Base-by-base conservation (phyloP, 225 moss, liverwort and hornwort species). In the Physcomitrellopsis africana region DNA sequence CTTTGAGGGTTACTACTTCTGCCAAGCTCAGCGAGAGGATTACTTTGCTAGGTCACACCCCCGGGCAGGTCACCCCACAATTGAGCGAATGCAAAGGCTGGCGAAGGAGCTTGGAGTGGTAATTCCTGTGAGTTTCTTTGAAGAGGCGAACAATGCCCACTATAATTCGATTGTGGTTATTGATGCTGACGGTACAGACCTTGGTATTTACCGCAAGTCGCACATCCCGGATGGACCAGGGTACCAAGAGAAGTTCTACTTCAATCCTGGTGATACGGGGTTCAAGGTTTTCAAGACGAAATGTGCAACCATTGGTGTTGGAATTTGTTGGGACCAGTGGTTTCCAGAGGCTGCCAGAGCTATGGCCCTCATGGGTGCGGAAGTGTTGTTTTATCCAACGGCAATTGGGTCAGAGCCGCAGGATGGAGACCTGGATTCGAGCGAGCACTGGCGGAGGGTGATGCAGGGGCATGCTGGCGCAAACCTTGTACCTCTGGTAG, bases 391-490 rank as follows among this genome's bases (percentile, higher is more conserved):
- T 23, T 99, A 92, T 45, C 97, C 97, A 1, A 94, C 94, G 13
- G 97, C 97, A 29, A 94, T 94, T 58, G 97, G 97, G 46, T 62
- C 67, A 26, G 94, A 99, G 84, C 97, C 94, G 29, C 94, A 99
- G 68, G 97, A 94, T 68, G 78, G 51, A 1, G 86, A 69, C 24
- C 56, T 99, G 55, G 93, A 99, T 80, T 94, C 97, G 10, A 82
- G 89, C 27, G 82, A 68, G 32, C 97, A 99, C 77, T 99, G 97
- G 97, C 83, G 92, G 60, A 69, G 97, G 52, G 97, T 94, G 41
- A 99, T 99, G 94, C 94, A 99, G 86, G 97, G 97, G 6, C 97
- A 99, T 66, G 94, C 97, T 7, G 97, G 89, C 13, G 97, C 97
- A 23, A 99, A 94, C 65, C 52, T 99, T 66, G 94, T 99, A 7